Evolutionary conservation across 371 early-diverging fungal species (phyloP).

Genomic region (Syncephalastrum sp.): DNA sequence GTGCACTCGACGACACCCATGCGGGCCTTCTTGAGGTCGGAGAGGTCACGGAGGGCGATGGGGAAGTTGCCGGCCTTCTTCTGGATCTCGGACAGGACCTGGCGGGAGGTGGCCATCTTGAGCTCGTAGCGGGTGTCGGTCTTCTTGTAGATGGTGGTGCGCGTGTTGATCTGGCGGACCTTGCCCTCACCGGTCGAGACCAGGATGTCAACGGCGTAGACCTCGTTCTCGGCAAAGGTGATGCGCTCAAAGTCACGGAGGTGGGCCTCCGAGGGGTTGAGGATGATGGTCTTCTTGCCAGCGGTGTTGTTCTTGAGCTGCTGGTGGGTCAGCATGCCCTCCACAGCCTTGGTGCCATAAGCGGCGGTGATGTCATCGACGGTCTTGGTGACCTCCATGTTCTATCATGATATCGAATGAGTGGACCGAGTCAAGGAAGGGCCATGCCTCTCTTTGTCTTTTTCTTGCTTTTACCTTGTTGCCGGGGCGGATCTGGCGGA

Average conservation of each 20-base stretch:
- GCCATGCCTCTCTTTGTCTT: background rate
- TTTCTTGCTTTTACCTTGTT: constrained; percentile 50
- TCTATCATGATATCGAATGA: constrained; percentile 17
- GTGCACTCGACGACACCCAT: constrained; percentile 92
- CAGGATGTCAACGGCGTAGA: constrained; percentile 83
- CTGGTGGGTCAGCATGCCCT: constrained; percentile 90
- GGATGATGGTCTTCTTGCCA: constrained; percentile 88
- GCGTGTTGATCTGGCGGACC: constrained; percentile 64
- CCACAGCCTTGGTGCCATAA: constrained; percentile 86
- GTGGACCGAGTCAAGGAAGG: background rate
- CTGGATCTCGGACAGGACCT: constrained; percentile 74
- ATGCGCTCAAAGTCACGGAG: constrained; percentile 69
- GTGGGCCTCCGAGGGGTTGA: constrained; percentile 84
- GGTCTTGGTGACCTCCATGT: constrained; percentile 78
- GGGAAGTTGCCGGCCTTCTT: constrained; percentile 85
- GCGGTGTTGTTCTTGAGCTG: constrained; percentile 84
- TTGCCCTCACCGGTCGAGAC: constrained; percentile 91
- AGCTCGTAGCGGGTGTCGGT: constrained; percentile 81
- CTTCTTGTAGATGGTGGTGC: constrained; percentile 94
- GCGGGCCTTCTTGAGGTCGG: constrained; percentile 87
- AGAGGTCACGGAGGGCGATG: constrained; percentile 78
- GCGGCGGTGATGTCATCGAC: constrained; percentile 79
- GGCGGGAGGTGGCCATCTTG: constrained; percentile 87
- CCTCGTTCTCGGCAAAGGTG: constrained; percentile 86
- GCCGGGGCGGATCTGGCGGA: constrained; percentile 88